Percentiles rank a stretch among this genome's conserved stretches.
phyloP scores from a whole-genome alignment of 2,329 filamentous ascomycete species.

The Eutypa lata region DNA sequence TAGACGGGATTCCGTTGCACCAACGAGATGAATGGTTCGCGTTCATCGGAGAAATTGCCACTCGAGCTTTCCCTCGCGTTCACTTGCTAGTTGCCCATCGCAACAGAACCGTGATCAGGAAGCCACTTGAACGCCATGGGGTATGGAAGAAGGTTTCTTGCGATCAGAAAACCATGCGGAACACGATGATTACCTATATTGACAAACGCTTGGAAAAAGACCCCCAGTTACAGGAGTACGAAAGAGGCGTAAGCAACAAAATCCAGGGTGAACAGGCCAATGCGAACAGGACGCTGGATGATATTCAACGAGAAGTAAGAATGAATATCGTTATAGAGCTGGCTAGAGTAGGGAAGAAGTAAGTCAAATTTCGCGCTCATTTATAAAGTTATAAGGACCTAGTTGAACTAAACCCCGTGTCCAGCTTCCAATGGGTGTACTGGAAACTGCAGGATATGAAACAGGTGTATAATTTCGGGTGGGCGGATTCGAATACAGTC shows the following conservation, averaged over 20 bases:
- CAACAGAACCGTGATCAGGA: neutral
- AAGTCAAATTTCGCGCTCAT: neutral
- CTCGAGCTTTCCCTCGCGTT: slow-evolving; percentile 3
- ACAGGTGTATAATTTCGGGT: no score
- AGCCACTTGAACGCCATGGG: neutral
- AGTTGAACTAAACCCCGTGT: neutral
- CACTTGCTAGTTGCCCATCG: slow-evolving; percentile 6
- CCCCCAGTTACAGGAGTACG: neutral
- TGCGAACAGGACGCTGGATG: no score
- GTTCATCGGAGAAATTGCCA: slow-evolving; percentile 5
- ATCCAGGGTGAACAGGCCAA: no score
- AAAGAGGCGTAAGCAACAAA: no score
- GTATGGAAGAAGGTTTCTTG: neutral
- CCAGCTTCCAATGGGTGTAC: neutral
- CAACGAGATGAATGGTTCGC: slow-evolving; percentile 2
- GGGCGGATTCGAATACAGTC: no score
- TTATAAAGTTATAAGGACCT: neutral
- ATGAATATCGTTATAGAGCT: neutral
- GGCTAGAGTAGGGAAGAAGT: neutral
- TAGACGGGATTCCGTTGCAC: slow-evolving; percentile 3
- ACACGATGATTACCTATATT: neutral
- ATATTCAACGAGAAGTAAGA: no score
- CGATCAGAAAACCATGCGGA: neutral
- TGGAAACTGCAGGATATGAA: neutral
- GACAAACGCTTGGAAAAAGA: neutral